Percentiles rank a stretch among this genome's conserved stretches.
Evolutionary conservation across 495 filamentous ascomycete species (phyloP).

Genomic region (Xylaria cubensis): DNA sequence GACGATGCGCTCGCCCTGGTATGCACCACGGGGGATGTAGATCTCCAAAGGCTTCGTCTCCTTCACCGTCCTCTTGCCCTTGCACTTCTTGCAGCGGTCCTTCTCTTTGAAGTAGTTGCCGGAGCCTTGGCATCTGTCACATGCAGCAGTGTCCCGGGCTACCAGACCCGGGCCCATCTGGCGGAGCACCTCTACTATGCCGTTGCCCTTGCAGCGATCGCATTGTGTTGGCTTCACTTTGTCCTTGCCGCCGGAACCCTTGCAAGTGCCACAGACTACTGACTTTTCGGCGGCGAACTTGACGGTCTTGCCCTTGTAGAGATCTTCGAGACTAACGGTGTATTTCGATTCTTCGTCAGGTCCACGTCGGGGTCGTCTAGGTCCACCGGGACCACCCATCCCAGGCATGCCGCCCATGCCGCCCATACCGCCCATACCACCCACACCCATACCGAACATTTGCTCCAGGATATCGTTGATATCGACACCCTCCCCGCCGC

Average conservation of each 20-base stretch:
- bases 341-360: conserved; percentile 89
- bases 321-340: conserved; percentile 85
- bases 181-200: conserved; percentile 72
- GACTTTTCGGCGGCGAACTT: conserved; percentile 95
- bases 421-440: conserved; percentile 68
- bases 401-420: conserved; percentile 47
- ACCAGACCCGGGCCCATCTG: conserved; percentile 82
- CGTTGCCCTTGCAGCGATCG: conserved; percentile 79
- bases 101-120: conserved; percentile 89
- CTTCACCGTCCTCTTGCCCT: conserved; percentile 79
- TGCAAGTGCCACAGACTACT: conserved; percentile 83
- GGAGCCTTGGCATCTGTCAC: conserved; percentile 78
- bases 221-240: conserved; percentile 88
- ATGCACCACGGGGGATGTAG: conserved; percentile 90
- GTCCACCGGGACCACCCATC: conserved; percentile 54
- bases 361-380: conserved; percentile 71
- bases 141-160: conserved; percentile 74
- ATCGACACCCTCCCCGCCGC: conserved; percentile 74
- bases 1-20: conserved; percentile 87
- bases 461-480: conserved; percentile 89
- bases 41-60: conserved; percentile 94
- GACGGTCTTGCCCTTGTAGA: conserved; percentile 98
- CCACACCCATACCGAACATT: conserved; percentile 89
- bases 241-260: conserved; percentile 89
- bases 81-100: conserved; percentile 98